A percentile compares a stretch with the other conserved stretches of the same genome.
These are phyloP conservation scores for Ophiostoma australiae DNA, from an alignment of 2,329 filamentous ascomycete genomes.

Conservation along the genomic window DNA sequence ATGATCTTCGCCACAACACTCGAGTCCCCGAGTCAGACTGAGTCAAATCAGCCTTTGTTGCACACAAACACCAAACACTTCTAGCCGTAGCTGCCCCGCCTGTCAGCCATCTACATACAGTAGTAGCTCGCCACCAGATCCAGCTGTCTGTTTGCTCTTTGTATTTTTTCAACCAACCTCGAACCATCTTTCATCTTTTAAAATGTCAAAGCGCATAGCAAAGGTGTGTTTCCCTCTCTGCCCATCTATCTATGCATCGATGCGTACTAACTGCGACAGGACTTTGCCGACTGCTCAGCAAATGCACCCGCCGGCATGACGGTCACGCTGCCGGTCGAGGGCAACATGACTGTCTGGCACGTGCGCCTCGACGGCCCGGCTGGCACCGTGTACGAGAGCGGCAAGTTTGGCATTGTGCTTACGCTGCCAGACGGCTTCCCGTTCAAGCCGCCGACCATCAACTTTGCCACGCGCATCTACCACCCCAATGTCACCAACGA, in stretches of 20 bases:
- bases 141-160: not conserved
- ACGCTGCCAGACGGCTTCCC: conserved; percentile 75
- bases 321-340: conserved; percentile 43
- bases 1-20: not conserved
- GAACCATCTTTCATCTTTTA: conserved; percentile 35
- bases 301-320: conserved; percentile 45
- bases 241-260: not conserved
- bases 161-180: conserved; percentile 23
- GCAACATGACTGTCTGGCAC: conserved; percentile 51
- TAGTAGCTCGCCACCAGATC: not conserved
- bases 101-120: not conserved
- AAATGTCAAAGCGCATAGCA: conserved; percentile 25
- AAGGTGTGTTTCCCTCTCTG: conserved; percentile 22
- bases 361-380: conserved; percentile 45
- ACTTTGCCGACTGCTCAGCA: conserved; percentile 48
- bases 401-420: conserved; percentile 68
- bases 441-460: conserved; percentile 78
- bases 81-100: not conserved
- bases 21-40: not conserved
- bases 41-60: not conserved
- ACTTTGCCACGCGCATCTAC: conserved; percentile 86
- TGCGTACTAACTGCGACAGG: conserved; percentile 36
- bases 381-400: conserved; percentile 52
- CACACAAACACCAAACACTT: not conserved
- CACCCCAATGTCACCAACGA: conserved; percentile 94